Percentiles rank a stretch among this genome's conserved stretches.
Evolutionary conservation across 148 eudicot species (phyloP).

Genomic region (Camellia lanceoleosa): DNA sequence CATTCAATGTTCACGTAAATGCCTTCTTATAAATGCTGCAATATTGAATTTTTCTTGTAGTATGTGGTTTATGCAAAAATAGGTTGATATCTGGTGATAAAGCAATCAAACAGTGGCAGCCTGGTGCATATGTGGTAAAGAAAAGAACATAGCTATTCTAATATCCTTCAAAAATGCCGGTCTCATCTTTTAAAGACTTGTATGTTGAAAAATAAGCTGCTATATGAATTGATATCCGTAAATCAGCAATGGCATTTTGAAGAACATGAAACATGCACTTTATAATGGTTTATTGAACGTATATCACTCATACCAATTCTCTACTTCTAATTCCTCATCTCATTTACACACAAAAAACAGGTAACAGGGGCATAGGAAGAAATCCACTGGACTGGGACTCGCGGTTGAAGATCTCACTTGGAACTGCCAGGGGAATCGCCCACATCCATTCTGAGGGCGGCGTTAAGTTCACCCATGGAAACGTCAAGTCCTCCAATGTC

Average conservation of each 20-base stretch:
- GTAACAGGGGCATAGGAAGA: conserved; percentile 55
- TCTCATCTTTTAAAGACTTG: not conserved
- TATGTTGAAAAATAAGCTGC: not conserved
- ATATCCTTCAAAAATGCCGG: not conserved
- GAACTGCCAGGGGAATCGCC: conserved; percentile 68
- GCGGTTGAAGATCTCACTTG: conserved; percentile 64
- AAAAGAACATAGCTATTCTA: not conserved
- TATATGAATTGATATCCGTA: not conserved
- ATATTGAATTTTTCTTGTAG: not conserved
- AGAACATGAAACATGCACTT: not conserved
- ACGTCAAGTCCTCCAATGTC: conserved; percentile 82
- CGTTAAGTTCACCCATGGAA: conserved; percentile 69
- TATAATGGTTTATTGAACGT: not conserved
- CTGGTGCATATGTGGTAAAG: not conserved
- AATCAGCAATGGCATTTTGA: too few species aligned
- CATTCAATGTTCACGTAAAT: too few species aligned
- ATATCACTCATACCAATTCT: not conserved
- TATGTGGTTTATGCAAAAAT: not conserved
- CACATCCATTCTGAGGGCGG: conserved; percentile 76
- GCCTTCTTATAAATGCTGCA: too few species aligned
- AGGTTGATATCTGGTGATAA: not conserved
- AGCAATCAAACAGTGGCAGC: not conserved
- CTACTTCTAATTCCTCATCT: not conserved
- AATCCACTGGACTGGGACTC: conserved; percentile 71
- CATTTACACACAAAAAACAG: conserved; percentile 25